phyloP scores from a whole-genome alignment of 768 basidiomycete species.

The Gyrodon lividus region DNA sequence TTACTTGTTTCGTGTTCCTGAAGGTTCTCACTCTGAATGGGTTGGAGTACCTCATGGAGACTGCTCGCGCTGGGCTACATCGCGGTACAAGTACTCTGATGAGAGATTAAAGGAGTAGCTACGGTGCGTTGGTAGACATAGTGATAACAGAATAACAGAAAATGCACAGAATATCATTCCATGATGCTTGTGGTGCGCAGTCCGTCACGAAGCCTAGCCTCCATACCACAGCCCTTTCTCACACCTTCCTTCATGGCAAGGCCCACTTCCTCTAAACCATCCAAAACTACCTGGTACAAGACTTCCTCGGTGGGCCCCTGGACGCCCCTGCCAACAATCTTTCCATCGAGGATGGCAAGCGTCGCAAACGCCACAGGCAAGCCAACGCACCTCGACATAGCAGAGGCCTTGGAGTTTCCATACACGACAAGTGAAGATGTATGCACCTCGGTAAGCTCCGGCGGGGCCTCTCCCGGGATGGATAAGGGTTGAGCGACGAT shows the following conservation, averaged over 20 bases:
- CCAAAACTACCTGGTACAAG: constrained; percentile 64
- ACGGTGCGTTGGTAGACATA: too few species aligned
- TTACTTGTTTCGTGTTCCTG: neutral
- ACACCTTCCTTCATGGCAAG: constrained; percentile 40
- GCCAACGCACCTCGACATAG: constrained; percentile 92
- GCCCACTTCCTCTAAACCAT: constrained; percentile 51
- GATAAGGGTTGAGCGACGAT: constrained; percentile 47
- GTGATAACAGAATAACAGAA: neutral
- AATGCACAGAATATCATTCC: neutral
- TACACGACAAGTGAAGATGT: constrained; percentile 66
- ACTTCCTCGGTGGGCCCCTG: constrained; percentile 59
- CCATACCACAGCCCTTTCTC: constrained; percentile 46
- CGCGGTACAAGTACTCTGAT: too few species aligned
- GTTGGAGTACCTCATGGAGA: too few species aligned
- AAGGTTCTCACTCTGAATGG: neutral
- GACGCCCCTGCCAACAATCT: constrained; percentile 55
- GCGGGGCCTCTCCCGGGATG: constrained; percentile 4
- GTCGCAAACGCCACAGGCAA: constrained; percentile 86
- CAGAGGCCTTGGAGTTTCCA: constrained; percentile 58
- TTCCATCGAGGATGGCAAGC: constrained; percentile 64
- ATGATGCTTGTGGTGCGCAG: constrained; percentile 10
- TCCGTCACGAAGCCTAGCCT: constrained; percentile 31
- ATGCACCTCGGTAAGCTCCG: constrained; percentile 48
- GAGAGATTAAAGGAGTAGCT: too few species aligned
- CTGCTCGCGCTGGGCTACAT: too few species aligned